Base-by-base conservation (phyloP, 331 rosid genomes). In the Quercus tomentella region DNA sequence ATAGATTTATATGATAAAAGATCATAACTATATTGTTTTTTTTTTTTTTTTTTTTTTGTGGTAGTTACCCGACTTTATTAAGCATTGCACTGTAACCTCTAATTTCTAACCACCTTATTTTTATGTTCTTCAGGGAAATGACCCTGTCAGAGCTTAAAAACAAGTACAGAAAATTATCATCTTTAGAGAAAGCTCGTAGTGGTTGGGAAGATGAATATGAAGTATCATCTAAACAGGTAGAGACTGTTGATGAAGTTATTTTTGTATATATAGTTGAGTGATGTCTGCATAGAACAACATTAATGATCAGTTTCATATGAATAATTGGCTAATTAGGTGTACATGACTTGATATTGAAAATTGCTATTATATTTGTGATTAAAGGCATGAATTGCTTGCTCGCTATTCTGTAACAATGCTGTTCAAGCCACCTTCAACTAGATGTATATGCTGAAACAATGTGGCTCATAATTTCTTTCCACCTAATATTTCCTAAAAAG, bases 121-220 rank as follows among this genome's bases (percentile, higher is more conserved):
- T 63, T 69, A 54, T 37, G 25, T 73, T 82, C 55, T 75, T 37
- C 76, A 96, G 99, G 90, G 99, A 96, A 89, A 96, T 96, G 99
- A 80, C 90, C 81, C 94, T 91, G 82, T 74, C 93, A 51, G 99
- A 96, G 88, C 84, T 96, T 25, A 91, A 88, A 87, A 86, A 73
- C 85, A 96, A 96, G 85, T 96, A 96, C 81, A 87, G 94, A 66
- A 96, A 90, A 87, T 79, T 86, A 17, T 89, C 93, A 72, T 90
- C 99, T 45, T 63, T 90, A 57, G 99, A 91, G 81, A 96, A 93
- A 88, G 97, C 99, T 78, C 87, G 81, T 72, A 77, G 84, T 88
- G 93, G 97, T 72, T 96, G 99, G 99, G 91, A 88, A 88, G 97
- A 91, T 76, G 99, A 96, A 79, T 96, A 91, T 80, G 91, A 86